phyloP scores from a whole-genome alignment of 2,329 filamentous ascomycete genomes.

The Penicillium sp. region DNA sequence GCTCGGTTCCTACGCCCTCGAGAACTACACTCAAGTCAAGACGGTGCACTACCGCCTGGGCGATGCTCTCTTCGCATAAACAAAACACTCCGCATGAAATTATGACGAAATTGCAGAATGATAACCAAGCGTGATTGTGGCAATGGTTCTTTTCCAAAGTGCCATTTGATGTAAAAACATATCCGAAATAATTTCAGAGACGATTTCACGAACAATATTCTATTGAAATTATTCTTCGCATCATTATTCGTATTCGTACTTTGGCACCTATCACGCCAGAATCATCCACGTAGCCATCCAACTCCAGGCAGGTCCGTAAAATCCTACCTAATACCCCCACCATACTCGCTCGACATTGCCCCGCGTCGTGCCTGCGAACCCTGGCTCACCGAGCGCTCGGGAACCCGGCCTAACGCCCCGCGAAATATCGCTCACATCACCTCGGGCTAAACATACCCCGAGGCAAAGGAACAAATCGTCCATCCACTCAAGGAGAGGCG shows the following conservation, averaged over 20 bases:
- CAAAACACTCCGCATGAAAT: conserved; percentile 20
- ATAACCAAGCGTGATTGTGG: neutral
- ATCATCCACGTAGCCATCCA: neutral
- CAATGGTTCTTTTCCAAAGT: neutral
- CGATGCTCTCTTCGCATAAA: conserved; percentile 51
- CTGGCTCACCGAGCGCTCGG: neutral
- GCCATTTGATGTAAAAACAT: conserved; percentile 11
- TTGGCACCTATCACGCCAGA: neutral
- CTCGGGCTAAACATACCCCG: neutral
- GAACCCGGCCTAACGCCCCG: neutral
- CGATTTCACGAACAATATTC: conserved; percentile 1
- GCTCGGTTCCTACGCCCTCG: conserved; percentile 53
- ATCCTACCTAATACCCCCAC: neutral
- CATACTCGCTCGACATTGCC: neutral
- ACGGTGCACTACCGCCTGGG: conserved; percentile 49
- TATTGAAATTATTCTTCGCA: neutral
- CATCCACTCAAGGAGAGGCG: neutral
- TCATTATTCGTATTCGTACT: neutral
- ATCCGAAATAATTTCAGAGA: conserved; percentile 2
- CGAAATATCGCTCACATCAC: neutral
- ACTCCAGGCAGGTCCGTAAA: no score
- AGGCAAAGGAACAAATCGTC: neutral
- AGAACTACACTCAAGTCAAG: conserved; percentile 57
- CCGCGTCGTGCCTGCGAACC: neutral
- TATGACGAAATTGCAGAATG: conserved; percentile 14